These are phyloP conservation scores for Acer campestre DNA, from an alignment of 345 rosid species.

Conservation along the genomic window DNA sequence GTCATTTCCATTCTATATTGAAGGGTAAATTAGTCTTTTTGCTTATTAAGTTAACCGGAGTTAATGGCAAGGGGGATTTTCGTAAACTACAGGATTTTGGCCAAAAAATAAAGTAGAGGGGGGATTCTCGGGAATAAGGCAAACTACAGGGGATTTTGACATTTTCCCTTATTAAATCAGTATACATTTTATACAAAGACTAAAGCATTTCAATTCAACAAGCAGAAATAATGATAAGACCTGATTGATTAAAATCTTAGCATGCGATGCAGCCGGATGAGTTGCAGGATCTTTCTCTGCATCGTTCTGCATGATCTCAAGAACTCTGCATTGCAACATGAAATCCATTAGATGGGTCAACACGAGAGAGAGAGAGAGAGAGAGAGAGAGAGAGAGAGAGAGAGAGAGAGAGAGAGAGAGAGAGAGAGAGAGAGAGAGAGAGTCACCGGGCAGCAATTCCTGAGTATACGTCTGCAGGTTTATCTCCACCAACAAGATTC, in stretches of 20 bases:
- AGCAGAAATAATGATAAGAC: conserved; percentile 39
- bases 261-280: conserved; percentile 56
- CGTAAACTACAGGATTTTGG: no score
- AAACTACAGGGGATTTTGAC: no score
- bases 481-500: conserved; percentile 86
- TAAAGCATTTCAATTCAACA: conserved; percentile 6
- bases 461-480: conserved; percentile 95
- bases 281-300: conserved; percentile 71
- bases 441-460: conserved; percentile 84
- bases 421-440: not conserved
- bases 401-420: no score
- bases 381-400: conserved; percentile 13
- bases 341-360: conserved; percentile 14
- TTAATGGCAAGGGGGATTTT: no score
- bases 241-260: conserved; percentile 77
- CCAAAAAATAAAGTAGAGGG: no score
- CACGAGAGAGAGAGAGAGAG: not conserved
- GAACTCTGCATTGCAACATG: conserved; percentile 60
- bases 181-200: conserved; percentile 2
- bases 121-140: no score
- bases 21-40: no score
- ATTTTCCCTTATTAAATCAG: not conserved
- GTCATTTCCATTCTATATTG: no score
- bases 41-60: no score
- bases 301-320: conserved; percentile 73